phyloP scores from a whole-genome alignment of 352 stramenopile species.

The Stramenopiles sp. region DNA sequence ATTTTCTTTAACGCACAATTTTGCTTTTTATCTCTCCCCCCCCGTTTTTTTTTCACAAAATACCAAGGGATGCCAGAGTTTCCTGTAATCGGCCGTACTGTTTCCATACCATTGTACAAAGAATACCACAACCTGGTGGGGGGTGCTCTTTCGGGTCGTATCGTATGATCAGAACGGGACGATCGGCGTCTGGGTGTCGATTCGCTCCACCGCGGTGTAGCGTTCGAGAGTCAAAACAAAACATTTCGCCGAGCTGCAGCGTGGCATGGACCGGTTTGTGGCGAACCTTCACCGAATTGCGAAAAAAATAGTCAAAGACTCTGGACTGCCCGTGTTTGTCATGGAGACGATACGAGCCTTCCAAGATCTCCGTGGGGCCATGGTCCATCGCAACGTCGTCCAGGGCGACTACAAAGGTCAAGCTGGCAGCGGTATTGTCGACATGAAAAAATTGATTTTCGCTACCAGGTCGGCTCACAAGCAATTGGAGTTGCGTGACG shows the following conservation, averaged over 20 bases:
- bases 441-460: constrained; percentile 9
- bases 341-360: background rate
- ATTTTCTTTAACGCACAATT: too few species aligned
- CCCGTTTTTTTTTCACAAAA: too few species aligned
- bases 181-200: background rate
- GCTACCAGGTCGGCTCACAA: background rate
- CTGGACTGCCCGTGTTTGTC: background rate
- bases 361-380: background rate
- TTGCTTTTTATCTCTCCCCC: too few species aligned
- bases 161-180: background rate
- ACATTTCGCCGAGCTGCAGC: background rate
- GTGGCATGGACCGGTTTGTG: background rate
- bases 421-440: background rate
- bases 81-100: background rate
- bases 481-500: background rate
- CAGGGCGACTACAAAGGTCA: background rate
- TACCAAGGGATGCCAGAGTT: too few species aligned
- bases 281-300: background rate
- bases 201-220: background rate
- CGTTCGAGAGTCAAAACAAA: background rate
- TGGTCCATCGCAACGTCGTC: background rate
- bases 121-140: background rate
- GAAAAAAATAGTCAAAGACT: background rate
- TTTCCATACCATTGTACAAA: background rate
- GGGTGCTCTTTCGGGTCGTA: background rate